Evolutionary conservation across 441 rosid genomes (phyloP), one percentile per base, ranked within the genome.

Genomic region (Theobroma grandiflorum): DNA sequence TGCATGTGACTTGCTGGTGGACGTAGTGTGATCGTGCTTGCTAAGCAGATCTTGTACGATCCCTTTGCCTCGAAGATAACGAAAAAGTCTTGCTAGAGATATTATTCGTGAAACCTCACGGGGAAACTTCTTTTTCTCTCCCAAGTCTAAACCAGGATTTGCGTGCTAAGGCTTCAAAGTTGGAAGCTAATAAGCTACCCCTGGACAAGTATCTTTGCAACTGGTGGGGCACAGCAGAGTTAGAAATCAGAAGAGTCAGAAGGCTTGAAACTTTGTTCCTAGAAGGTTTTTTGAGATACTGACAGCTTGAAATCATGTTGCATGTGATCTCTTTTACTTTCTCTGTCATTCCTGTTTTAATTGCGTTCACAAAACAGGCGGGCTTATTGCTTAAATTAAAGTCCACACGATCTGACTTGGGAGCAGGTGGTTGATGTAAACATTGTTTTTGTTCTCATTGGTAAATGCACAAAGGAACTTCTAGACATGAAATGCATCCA

Each of bases 241-340:
- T 20, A 35, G 45, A 50, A 37, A 47, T 72, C 62, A 52, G 47
- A 35, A 9, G 16, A 53, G 22, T 35, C 75, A 72, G 16, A 37
- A 31, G 61, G 31, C 43, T 33, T 26, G 8, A 50, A 15, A 50
- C 22, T 35, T 16, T 38, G 61, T 7, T 71, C 45, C 47, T 72
- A 31, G 8, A 33, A 15, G 31, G 26, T 49, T 0, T 35, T 35
- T 8, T 8, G n/a, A 18, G 31, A 73, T 12, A 1, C 37, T 18
- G 18, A 37, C 50, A n/a, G 76, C 50, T 73, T 37, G 49, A 72
- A 20, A 12, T 53, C 18, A 53, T n/a, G 63, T 53, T 55, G 31
- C 65, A 73, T 38, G 65, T 38, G 65, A 73, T 38, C 37, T 40
- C 74, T 16, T 15, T 47, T 47, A 42, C 58, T 47, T 49, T 55